Evolutionary conservation across 179 eudicot genomes (phyloP).

Genomic region (Silene noctiflora): DNA sequence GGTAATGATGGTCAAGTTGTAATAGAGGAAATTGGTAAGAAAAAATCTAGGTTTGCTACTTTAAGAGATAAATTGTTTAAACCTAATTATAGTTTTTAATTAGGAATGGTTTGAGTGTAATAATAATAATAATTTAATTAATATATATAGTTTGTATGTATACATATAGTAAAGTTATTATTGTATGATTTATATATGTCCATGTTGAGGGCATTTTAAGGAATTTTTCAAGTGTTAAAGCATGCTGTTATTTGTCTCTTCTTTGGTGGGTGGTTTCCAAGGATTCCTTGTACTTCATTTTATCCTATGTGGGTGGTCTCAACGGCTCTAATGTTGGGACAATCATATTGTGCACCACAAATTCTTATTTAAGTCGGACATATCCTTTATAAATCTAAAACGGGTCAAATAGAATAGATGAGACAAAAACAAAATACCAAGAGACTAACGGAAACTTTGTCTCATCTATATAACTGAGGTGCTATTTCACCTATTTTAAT

Average conservation of each 20-base stretch:
- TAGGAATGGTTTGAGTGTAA: slow-evolving; percentile 1
- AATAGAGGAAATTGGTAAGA: slow-evolving; percentile 22
- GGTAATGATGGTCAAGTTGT: slow-evolving; percentile 21
- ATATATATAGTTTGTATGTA: background rate
- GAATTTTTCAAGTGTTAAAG: background rate
- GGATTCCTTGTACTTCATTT: background rate
- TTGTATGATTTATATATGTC: background rate
- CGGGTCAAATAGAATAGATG: no score
- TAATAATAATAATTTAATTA: background rate
- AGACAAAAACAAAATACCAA: no score
- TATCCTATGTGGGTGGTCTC: background rate
- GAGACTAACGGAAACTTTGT: no score
- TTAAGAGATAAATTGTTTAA: slow-evolving; percentile 50
- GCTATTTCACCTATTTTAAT: no score
- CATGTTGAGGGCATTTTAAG: background rate
- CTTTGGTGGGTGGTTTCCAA: background rate
- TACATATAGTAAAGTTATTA: background rate
- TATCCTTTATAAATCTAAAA: no score
- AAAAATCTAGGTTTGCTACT: slow-evolving; percentile 34
- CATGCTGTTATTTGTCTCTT: slow-evolving; percentile 3
- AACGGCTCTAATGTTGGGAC: slow-evolving; percentile 3
- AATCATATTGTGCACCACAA: no score
- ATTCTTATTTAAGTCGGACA: no score
- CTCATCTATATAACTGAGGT: no score
- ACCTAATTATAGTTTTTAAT: slow-evolving; percentile 58